These are phyloP conservation scores for Lepiota brunneoincarnata DNA, from an alignment of 768 basidiomycete species.

Conservation along the genomic window DNA sequence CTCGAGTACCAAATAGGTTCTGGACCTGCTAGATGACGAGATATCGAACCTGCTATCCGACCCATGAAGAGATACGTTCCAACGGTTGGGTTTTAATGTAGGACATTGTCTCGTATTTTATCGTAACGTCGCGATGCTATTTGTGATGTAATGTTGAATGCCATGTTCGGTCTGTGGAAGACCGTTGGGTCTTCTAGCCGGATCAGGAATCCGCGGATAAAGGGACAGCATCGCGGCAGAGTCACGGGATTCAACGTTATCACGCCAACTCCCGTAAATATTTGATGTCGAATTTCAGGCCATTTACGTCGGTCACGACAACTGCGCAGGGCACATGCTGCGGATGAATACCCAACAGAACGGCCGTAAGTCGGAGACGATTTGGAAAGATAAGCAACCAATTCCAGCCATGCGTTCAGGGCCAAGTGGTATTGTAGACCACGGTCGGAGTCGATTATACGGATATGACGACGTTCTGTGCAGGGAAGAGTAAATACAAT, in stretches of 20 bases:
- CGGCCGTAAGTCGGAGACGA: neutral
- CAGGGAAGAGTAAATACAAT: too few relatives aligned
- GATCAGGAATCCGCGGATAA: neutral
- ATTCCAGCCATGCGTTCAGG: too few relatives aligned
- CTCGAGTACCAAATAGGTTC: neutral
- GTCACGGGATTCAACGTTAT: neutral
- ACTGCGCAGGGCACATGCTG: neutral
- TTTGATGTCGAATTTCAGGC: neutral
- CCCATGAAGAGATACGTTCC: neutral
- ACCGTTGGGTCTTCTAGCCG: neutral
- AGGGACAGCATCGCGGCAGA: slow-evolving; percentile 5
- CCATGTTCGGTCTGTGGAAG: too few relatives aligned
- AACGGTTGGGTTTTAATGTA: neutral
- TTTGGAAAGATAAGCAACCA: too few relatives aligned
- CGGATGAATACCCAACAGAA: neutral
- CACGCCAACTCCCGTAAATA: neutral
- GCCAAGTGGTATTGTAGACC: too few relatives aligned
- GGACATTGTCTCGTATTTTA: neutral
- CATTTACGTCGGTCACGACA: neutral
- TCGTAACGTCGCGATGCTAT: too few relatives aligned
- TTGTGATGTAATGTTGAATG: too few relatives aligned
- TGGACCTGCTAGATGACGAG: neutral
- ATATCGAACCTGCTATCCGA: neutral
- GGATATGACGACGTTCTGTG: too few relatives aligned
- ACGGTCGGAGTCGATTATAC: too few relatives aligned